Conservation (phyloP, 1,284 basidiomycete species). For the Irpex rosettiformis region DNA sequence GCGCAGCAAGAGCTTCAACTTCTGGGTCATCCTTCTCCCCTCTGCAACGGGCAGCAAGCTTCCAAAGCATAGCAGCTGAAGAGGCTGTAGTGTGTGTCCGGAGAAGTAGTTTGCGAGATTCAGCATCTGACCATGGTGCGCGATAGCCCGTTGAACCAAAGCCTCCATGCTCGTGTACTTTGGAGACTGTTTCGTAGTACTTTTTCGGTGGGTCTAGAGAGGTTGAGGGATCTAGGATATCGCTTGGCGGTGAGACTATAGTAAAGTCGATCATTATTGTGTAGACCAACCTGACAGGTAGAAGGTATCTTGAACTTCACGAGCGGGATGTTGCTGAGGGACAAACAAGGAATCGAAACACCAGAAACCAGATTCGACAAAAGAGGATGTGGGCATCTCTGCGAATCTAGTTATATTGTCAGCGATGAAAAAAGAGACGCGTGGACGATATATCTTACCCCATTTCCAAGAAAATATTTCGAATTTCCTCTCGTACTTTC, state of each 20-base stretch:
- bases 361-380: constrained; percentile 99
- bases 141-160: constrained; percentile 97
- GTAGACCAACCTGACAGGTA: constrained; percentile 75
- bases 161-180: constrained; percentile 87
- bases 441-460: constrained; percentile 57
- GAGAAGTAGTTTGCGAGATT: constrained; percentile 89
- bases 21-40: constrained; percentile 49
- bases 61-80: constrained; percentile 92
- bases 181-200: constrained; percentile 89
- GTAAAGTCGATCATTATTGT: background rate
- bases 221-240: constrained; percentile 70
- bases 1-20: constrained; percentile 31
- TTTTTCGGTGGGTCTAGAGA: constrained; percentile 78
- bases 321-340: constrained; percentile 97
- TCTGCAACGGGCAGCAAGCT: constrained; percentile 76
- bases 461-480: constrained; percentile 99
- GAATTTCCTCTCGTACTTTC: constrained; percentile 97
- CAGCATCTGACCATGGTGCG: constrained; percentile 93
- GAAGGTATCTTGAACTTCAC: constrained; percentile 98
- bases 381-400: constrained; percentile 98
- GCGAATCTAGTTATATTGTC: constrained; percentile 60
- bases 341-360: constrained; percentile 99
- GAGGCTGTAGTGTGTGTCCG: constrained; percentile 98
- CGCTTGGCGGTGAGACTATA: background rate
- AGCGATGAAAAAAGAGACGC: background rate